Evolutionary conservation across 1,284 basidiomycete species (phyloP).

Genomic region (Thelephora terrestris): DNA sequence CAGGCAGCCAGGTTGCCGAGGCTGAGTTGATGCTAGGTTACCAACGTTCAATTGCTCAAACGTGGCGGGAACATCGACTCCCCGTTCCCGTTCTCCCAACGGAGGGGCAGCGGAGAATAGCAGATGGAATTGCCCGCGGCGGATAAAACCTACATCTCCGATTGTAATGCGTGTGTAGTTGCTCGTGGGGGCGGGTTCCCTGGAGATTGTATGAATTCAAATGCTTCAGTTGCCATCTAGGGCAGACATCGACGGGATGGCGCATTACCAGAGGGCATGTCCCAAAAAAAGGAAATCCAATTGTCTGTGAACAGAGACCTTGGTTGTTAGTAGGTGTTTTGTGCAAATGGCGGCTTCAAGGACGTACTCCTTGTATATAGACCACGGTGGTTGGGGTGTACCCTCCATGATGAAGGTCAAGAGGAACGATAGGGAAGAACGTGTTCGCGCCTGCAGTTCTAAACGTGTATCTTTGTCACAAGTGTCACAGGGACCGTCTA

Average conservation of each 20-base stretch:
- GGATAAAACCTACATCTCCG: constrained; percentile 5
- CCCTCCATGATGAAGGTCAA: too few species aligned
- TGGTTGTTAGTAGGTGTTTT: too few species aligned
- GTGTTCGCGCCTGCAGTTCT: too few species aligned
- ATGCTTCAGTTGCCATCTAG: not conserved
- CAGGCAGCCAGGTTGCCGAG: not conserved
- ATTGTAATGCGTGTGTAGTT: too few species aligned
- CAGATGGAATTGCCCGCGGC: not conserved
- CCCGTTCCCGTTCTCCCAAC: not conserved
- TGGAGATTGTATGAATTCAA: not conserved
- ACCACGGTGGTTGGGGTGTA: too few species aligned
- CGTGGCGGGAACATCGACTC: constrained; percentile 4
- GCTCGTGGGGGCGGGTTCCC: not conserved
- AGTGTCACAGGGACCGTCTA: too few species aligned
- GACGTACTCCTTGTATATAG: too few species aligned
- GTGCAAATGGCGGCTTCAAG: too few species aligned
- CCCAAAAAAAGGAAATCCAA: not conserved
- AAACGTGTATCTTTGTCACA: too few species aligned
- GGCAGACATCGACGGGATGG: not conserved
- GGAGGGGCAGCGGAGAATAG: constrained; percentile 2
- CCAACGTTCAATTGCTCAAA: constrained; percentile 1
- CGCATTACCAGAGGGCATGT: not conserved
- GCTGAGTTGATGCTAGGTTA: not conserved
- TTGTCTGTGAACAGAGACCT: not conserved
- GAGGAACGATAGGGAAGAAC: too few species aligned